phyloP scores from a whole-genome alignment of 192 early-diverging fungal genomes.

The Coemansia sp. region DNA sequence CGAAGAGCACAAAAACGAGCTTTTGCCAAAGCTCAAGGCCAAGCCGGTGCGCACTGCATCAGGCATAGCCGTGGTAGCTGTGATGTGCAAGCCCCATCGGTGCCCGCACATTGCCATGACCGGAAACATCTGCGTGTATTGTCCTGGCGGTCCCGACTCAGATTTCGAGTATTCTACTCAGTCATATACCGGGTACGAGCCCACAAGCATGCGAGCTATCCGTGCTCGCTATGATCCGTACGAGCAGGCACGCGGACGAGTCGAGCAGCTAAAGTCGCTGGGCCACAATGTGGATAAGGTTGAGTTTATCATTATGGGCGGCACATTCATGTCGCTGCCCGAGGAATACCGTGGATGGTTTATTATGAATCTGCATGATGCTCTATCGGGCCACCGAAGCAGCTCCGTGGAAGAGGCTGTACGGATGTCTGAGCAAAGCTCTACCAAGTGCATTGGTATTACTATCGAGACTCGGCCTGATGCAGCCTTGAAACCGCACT shows the following conservation, averaged over 20 bases:
- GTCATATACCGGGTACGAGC: slow-evolving; percentile 99
- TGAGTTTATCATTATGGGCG: slow-evolving; percentile 99
- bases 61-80: slow-evolving; percentile 48
- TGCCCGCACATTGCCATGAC: slow-evolving; percentile 99
- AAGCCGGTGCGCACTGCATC: slow-evolving; percentile 95
- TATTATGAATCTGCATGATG: slow-evolving; percentile 94
- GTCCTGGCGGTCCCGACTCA: slow-evolving; percentile 97
- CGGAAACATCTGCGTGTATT: slow-evolving; percentile 97
- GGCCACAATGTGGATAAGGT: slow-evolving; percentile 98
- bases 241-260: slow-evolving; percentile 90
- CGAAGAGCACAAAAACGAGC: slow-evolving; percentile 78
- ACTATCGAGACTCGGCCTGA: slow-evolving; percentile 99
- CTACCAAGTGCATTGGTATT: slow-evolving; percentile 97
- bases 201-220: slow-evolving; percentile 98
- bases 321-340: slow-evolving; percentile 95
- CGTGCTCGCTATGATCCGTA: slow-evolving; percentile 96
- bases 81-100: slow-evolving; percentile 75
- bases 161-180: slow-evolving; percentile 99
- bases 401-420: slow-evolving; percentile 97
- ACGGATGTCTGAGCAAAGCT: slow-evolving; percentile 91
- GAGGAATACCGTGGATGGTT: slow-evolving; percentile 99
- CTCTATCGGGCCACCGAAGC: slow-evolving; percentile 87
- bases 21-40: slow-evolving; percentile 86
- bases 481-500: slow-evolving; percentile 96
- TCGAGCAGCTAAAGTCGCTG: slow-evolving; percentile 89